Conservation (phyloP, 805 yeast genomes). For the Metschnikowia picachoensis region DNA sequence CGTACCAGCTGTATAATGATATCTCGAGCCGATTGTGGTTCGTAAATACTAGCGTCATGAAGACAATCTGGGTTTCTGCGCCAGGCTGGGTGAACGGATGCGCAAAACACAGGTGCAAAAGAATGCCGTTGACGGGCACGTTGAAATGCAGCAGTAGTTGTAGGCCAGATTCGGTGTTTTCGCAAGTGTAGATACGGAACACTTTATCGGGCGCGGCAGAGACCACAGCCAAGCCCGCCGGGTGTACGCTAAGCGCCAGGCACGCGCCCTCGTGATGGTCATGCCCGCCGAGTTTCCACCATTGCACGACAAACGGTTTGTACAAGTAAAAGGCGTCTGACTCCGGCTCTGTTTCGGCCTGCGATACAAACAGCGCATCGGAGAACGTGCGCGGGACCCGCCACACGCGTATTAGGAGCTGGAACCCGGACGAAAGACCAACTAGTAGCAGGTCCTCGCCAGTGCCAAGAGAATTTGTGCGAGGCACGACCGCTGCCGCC, state of each 20-base stretch:
- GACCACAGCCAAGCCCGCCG: slow-evolving; percentile 37
- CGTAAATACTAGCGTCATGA: slow-evolving; percentile 36
- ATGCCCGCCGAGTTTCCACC: slow-evolving; percentile 39
- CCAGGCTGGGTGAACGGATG: slow-evolving; percentile 27
- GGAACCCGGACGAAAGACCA: slow-evolving; percentile 37
- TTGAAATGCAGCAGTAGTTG: slow-evolving; percentile 37
- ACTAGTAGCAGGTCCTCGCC: slow-evolving; percentile 38
- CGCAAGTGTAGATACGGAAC: slow-evolving; percentile 37
- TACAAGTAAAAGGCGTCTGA: slow-evolving; percentile 20
- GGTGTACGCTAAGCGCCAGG: slow-evolving; percentile 29
- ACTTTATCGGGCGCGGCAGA: slow-evolving; percentile 33
- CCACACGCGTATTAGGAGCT: slow-evolving; percentile 38
- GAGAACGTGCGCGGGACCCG: slow-evolving; percentile 28
- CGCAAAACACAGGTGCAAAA: slow-evolving; percentile 42
- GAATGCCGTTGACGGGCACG: slow-evolving; percentile 37
- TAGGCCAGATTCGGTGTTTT: slow-evolving; percentile 34
- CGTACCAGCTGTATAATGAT: slow-evolving; percentile 40
- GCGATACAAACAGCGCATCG: slow-evolving; percentile 18
- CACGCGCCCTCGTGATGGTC: slow-evolving; percentile 23
- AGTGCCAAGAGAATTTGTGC: slow-evolving; percentile 4
- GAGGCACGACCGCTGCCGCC: slow-evolving; percentile 26
- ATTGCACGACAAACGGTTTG: slow-evolving; percentile 46
- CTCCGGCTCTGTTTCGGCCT: slow-evolving; percentile 16
- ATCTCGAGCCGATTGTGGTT: slow-evolving; percentile 33
- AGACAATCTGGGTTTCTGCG: slow-evolving; percentile 28